Percentiles rank a stretch among this genome's conserved stretches.
These are phyloP conservation scores for Monascus ruber DNA, from an alignment of 2,329 filamentous ascomycete species.

Conservation along the genomic window DNA sequence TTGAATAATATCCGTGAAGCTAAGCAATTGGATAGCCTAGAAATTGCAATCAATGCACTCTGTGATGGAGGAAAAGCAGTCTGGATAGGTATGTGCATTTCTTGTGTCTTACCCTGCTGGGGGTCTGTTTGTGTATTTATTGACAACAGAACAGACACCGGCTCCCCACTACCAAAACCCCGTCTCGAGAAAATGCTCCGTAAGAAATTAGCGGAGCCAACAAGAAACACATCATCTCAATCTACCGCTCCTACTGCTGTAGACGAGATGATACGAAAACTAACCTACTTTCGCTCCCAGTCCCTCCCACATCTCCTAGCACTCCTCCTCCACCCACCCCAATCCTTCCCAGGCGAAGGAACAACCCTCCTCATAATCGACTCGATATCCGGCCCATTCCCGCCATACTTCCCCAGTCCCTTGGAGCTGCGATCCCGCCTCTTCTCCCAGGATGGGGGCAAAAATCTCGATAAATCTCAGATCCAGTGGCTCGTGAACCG, in stretches of 20 bases:
- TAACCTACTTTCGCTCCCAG: constrained; percentile 53
- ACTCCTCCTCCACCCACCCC: constrained; percentile 56
- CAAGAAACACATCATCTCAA: neutral
- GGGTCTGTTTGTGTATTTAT: neutral
- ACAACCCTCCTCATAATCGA: constrained; percentile 67
- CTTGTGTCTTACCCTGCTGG: neutral
- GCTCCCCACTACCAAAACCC: constrained; percentile 35
- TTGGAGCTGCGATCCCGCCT: constrained; percentile 23
- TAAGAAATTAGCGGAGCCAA: constrained; percentile 3
- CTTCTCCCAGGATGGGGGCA: constrained; percentile 4
- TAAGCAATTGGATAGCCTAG: neutral
- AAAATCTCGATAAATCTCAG: constrained; percentile 30
- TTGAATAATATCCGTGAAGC: too few relatives aligned
- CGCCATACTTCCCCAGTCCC: constrained; percentile 60
- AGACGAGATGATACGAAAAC: constrained; percentile 30
- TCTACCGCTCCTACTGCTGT: constrained; percentile 2
- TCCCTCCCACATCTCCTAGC: constrained; percentile 59
- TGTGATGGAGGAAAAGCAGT: constrained; percentile 52
- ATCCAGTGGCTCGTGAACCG: constrained; percentile 23
- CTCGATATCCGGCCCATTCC: constrained; percentile 63
- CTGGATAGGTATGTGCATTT: constrained; percentile 61
- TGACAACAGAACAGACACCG: constrained; percentile 31
- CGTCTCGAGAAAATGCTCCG: constrained; percentile 40
- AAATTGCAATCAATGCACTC: constrained; percentile 42
- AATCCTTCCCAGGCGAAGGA: constrained; percentile 48